phyloP scores from a whole-genome alignment of 164 flowering plant species.

The Annona squamosa region DNA sequence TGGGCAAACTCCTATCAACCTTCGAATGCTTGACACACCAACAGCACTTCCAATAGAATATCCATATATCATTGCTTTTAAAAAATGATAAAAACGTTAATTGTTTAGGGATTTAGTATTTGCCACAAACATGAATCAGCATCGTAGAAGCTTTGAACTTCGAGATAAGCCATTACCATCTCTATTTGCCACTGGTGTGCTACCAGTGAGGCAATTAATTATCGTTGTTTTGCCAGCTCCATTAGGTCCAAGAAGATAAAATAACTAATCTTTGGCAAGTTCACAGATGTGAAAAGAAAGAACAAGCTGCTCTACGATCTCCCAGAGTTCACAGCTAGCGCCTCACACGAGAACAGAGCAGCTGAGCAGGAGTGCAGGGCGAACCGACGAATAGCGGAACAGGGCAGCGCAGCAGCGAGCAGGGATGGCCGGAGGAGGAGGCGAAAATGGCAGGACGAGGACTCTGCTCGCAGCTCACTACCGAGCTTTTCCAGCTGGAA shows the following conservation, averaged over 20 bases:
- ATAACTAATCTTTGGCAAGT: slow-evolving; percentile 80
- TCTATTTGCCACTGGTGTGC: slow-evolving; percentile 84
- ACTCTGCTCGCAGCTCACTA: too few species aligned
- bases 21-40: slow-evolving; percentile 84
- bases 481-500: too few species aligned
- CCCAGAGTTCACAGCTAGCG: too few species aligned
- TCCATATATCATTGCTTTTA: slow-evolving; percentile 83
- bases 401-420: too few species aligned
- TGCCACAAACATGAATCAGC: not conserved
- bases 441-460: too few species aligned
- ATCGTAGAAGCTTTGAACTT: not conserved
- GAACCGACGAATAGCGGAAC: too few species aligned
- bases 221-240: slow-evolving; percentile 99
- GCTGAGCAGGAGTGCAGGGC: too few species aligned
- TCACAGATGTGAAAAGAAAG: slow-evolving; percentile 21
- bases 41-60: slow-evolving; percentile 63
- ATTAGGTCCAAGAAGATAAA: slow-evolving; percentile 99
- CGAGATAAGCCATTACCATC: slow-evolving; percentile 53
- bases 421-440: too few species aligned
- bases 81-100: not conserved
- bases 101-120: not conserved
- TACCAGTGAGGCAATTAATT: slow-evolving; percentile 92
- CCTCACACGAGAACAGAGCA: too few species aligned
- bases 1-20: slow-evolving; percentile 89
- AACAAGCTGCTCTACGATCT: too few species aligned